Evolutionary conservation across 2,329 filamentous ascomycete species (phyloP).

Genomic region (Sclerotinia glacialis): DNA sequence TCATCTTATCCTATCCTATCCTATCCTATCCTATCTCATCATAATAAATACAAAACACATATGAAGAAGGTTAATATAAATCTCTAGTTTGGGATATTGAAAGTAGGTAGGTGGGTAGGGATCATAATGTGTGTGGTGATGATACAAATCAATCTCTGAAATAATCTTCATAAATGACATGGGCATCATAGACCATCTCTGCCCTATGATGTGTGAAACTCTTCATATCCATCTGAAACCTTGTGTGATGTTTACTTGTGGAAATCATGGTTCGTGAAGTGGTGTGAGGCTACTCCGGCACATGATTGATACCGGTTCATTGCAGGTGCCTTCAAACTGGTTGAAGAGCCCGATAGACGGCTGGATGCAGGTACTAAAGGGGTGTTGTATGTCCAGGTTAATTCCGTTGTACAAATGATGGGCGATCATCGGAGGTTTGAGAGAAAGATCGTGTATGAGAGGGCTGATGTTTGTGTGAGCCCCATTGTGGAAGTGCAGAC

Average conservation of each 20-base stretch:
- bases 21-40: no score
- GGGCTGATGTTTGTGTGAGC: slow-evolving; percentile 7
- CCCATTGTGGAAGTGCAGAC: slow-evolving; percentile 1
- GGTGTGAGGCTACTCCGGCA: background rate
- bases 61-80: background rate
- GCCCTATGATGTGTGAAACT: slow-evolving; percentile 7
- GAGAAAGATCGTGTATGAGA: background rate
- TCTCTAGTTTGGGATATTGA: background rate
- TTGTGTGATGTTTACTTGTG: background rate
- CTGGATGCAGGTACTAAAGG: background rate
- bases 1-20: no score
- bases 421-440: slow-evolving; percentile 11
- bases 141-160: background rate
- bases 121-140: background rate
- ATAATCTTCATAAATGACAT: background rate
- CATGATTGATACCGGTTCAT: slow-evolving; percentile 2
- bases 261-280: background rate
- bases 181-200: background rate
- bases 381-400: background rate
- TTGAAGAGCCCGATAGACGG: slow-evolving; percentile 16
- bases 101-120: no score
- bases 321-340: background rate
- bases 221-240: background rate
- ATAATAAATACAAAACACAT: background rate
- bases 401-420: background rate